Base-by-base conservation (phyloP, 345 rosid genomes). In the Anacardium occidentale region DNA sequence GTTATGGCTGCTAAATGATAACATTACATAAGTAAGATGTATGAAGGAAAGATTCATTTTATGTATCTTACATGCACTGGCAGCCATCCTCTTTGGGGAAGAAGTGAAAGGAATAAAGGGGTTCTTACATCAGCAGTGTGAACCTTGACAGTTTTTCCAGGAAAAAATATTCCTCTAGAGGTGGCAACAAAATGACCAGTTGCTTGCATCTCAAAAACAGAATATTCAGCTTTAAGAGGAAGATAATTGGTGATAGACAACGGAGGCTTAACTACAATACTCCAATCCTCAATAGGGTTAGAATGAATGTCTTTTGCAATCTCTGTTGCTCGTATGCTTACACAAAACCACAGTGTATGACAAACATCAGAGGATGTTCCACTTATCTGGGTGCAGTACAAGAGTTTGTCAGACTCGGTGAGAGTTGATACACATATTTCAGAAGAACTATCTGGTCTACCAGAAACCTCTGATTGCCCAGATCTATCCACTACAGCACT, bases 251-350 rank as follows among this genome's bases (percentile, higher is more conserved):
- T 74, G 74, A 95, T 77, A 61, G 89, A 89, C 61, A 95, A 79
- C 24, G 99, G 99, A 51, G 99, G 78, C 78, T 91, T 95, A 70
- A 95, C 77, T 74, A 85, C 89, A 77, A 95, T 82, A 76, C 69
- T 83, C 99, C 99, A 95, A 79, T 95, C 99, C 77, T 90, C 86
- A 79, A 92, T 92, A 44, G 97, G 91, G 78, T 92, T 83, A 2
- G 85, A 87, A 68, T 70, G 87, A 14, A 88, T 81, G 78, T 91
- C 98, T 79, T 88, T 92, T 64, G 96, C 92, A 78, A 95, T 84
- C 81, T 90, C 94, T 12, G 85, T 81, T 44, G 96, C 90, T 79
- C 87, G 91, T 76, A 83, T 82, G 81, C 81, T 90, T 70, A 89
- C 80, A 78, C 90, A 89, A 84, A 95, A 95, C 99, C 98, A 95